Base-by-base conservation (phyloP, 1,139 yeast species). In the Taiozyma onychis region DNA sequence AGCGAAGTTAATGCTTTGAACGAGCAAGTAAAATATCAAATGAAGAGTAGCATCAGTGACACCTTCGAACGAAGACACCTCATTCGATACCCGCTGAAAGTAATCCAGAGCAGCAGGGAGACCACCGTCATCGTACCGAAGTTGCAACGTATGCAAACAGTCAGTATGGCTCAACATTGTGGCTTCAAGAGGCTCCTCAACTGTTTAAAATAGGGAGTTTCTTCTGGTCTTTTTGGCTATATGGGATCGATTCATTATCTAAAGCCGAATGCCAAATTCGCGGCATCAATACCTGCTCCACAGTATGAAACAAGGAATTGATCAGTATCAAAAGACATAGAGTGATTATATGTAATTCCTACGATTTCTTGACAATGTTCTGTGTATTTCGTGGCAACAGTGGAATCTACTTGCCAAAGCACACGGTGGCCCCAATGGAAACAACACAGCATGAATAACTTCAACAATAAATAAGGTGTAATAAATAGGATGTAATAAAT, bases 401-500 rank as follows among this genome's bases (percentile, higher is more conserved):
- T 11, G 34, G 6, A 32, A n/a, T 8, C 2, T 4, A 14, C 13
- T n/a, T 3, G 18, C 6, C 18, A 10, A 14, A 32, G 18, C 35
- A 14, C 35, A 14, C 16, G 6, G 3, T 32, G 35, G 46, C 9
- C 21, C 8, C n/a, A 41, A 21, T 6, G 35, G 18, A 18, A 32
- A n/a, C 18, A 14, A n/a, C 35, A 32, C 35, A 32, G 35, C 9
- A 32, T 46, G 37, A 46, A 45, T 50, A 48, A 44, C 45, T 9
- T 42, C 3, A 44, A 52, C 50, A 50, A 50, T 44, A 41, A 45
- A 45, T 24, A 41, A 10, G 41, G 22, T 22, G 16, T 41, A 21
- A 32, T 32, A 42, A 45, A 45, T 24, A 41, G 14, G 41, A n/a
- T 22, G 16, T 41, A 21, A 32, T 32, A 42, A n/a, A 18, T 21